A percentile compares a stretch with the other conserved stretches of the same genome.
phyloP scores from a whole-genome alignment of 2,329 filamentous ascomycete genomes.

The Teratosphaeria nubilosa region DNA sequence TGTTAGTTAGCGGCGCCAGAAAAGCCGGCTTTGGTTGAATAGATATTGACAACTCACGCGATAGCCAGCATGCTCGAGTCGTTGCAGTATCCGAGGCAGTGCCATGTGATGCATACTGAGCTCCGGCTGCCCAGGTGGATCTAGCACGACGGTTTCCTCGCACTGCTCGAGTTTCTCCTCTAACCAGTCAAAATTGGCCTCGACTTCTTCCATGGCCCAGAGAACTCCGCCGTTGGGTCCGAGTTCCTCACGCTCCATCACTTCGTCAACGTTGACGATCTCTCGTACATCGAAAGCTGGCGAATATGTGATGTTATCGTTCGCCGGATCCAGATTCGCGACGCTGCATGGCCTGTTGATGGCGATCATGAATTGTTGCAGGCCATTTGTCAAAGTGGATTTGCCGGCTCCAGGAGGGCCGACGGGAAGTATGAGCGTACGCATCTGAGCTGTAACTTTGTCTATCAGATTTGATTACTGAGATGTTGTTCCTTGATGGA shows the following conservation, averaged over 20 bases:
- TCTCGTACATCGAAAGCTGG: conserved; percentile 84
- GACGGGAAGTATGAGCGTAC: conserved; percentile 22
- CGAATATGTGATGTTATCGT: conserved; percentile 82
- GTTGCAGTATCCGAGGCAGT: conserved; percentile 82
- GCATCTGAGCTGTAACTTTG: conserved; percentile 2
- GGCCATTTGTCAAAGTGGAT: conserved; percentile 96
- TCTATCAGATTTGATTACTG: no score
- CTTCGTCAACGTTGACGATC: conserved; percentile 81
- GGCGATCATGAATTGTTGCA: conserved; percentile 95
- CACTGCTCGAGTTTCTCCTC: conserved; percentile 63
- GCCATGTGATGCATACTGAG: conserved; percentile 93
- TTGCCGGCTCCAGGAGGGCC: conserved; percentile 95
- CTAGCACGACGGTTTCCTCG: conserved; percentile 89
- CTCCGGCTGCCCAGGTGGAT: conserved; percentile 95
- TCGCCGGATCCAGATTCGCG: conserved; percentile 93
- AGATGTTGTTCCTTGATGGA: background rate
- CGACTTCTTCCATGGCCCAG: conserved; percentile 89
- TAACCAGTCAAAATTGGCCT: conserved; percentile 89
- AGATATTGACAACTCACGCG: conserved; percentile 55
- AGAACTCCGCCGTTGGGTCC: conserved; percentile 88
- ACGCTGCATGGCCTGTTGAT: conserved; percentile 92
- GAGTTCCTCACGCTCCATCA: conserved; percentile 83
- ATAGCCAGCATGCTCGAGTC: conserved; percentile 81
- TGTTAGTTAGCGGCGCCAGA: conserved; percentile 27
- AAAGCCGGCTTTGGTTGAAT: background rate